These are phyloP conservation scores for Harringtonia lauricola DNA, from an alignment of 2,329 filamentous ascomycete genomes.

Conservation along the genomic window DNA sequence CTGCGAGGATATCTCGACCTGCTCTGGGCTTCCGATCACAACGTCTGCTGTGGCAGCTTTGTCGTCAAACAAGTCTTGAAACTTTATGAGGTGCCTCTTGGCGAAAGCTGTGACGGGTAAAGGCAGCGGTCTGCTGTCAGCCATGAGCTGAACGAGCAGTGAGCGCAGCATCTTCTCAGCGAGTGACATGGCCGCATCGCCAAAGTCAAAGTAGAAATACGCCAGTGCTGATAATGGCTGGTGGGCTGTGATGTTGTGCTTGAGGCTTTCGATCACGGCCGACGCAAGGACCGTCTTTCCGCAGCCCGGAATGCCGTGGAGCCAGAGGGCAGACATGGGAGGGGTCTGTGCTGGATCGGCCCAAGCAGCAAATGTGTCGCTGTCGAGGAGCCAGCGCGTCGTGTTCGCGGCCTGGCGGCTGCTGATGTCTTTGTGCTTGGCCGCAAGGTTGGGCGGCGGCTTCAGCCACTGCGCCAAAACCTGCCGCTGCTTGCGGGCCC, in stretches of 20 bases:
- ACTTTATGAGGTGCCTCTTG: not conserved
- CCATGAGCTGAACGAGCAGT: not conserved
- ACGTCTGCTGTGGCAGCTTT: no score
- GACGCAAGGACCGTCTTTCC: not conserved
- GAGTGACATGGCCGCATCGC: not conserved
- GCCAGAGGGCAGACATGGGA: not conserved
- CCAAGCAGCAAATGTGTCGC: not conserved
- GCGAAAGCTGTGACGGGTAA: not conserved
- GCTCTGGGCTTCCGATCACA: no score
- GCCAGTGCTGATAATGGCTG: not conserved
- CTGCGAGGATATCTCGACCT: not conserved
- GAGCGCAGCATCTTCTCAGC: not conserved
- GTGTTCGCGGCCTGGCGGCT: not conserved
- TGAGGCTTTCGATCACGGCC: not conserved
- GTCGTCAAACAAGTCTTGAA: no score
- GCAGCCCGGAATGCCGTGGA: not conserved
- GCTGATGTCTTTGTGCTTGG: not conserved
- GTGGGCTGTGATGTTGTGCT: not conserved
- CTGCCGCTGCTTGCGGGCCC: not conserved
- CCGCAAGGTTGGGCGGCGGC: not conserved
- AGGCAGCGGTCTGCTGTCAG: not conserved
- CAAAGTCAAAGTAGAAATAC: constrained; percentile 1
- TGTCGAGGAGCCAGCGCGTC: not conserved
- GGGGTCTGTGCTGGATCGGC: not conserved
- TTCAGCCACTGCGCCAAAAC: not conserved